Conservation (phyloP, 2,329 filamentous ascomycete genomes). For the Fusarium continuum region DNA sequence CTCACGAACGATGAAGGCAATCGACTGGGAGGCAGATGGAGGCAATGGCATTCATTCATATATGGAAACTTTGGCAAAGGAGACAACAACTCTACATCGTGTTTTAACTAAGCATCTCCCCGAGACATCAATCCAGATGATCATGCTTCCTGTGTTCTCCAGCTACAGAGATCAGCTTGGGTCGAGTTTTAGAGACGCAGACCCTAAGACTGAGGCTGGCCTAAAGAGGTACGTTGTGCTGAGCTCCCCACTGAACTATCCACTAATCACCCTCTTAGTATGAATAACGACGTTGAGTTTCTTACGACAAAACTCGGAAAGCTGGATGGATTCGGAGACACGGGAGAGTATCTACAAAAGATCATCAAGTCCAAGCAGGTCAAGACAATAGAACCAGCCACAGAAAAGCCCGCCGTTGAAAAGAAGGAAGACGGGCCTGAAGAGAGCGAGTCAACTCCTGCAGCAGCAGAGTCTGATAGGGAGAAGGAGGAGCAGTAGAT, state of each 20-base stretch:
- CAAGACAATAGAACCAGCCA: slow-evolving; percentile 26
- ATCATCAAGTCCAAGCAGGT: slow-evolving; percentile 69
- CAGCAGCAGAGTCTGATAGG: slow-evolving; percentile 23
- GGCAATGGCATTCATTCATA: slow-evolving; percentile 66
- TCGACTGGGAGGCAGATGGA: slow-evolving; percentile 74
- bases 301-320: slow-evolving; percentile 77
- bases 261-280: slow-evolving; percentile 57
- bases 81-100: slow-evolving; percentile 84
- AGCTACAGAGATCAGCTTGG: slow-evolving; percentile 85
- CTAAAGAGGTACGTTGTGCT: slow-evolving; percentile 70
- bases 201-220: slow-evolving; percentile 72
- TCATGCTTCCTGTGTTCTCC: slow-evolving; percentile 86
- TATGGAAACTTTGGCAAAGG: slow-evolving; percentile 88
- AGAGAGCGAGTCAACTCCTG: slow-evolving; percentile 19
- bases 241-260: neutral
- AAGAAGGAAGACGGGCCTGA: slow-evolving; percentile 23
- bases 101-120: slow-evolving; percentile 84
- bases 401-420: slow-evolving; percentile 19
- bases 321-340: slow-evolving; percentile 80
- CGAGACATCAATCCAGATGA: slow-evolving; percentile 78
- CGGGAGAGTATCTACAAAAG: slow-evolving; percentile 73
- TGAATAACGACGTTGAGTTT: slow-evolving; percentile 79
- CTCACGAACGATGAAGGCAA: slow-evolving; percentile 76
- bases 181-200: slow-evolving; percentile 71
- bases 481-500: slow-evolving; percentile 36